Conservation (phyloP, 2,329 filamentous ascomycete genomes). For the Amphichorda felina region DNA sequence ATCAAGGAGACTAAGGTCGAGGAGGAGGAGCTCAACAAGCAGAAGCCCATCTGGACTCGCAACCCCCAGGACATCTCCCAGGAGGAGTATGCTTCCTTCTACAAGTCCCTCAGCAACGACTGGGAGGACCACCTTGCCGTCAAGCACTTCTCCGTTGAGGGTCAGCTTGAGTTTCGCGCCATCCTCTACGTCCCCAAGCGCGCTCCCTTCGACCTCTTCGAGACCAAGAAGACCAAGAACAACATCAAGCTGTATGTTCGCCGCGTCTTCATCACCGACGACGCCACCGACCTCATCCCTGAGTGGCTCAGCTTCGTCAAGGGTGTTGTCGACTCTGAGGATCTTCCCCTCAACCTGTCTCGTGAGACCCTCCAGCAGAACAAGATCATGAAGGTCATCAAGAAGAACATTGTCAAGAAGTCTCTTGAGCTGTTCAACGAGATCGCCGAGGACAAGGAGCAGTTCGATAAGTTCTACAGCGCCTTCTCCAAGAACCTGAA, state of each 20-base stretch:
- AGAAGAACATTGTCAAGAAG: slow-evolving; percentile 99
- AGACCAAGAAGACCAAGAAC: slow-evolving; percentile 99
- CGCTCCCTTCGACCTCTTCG: slow-evolving; percentile 97
- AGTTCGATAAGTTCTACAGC: slow-evolving; percentile 99
- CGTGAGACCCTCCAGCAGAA: slow-evolving; percentile 99
- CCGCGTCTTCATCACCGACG: slow-evolving; percentile 99
- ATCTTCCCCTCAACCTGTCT: slow-evolving; percentile 97
- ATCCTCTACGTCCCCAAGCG: slow-evolving; percentile 99
- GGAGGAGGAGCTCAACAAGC: slow-evolving; percentile 99
- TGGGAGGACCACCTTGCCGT: slow-evolving; percentile 99
- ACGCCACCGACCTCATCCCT: slow-evolving; percentile 96
- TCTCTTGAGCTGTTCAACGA: slow-evolving; percentile 98
- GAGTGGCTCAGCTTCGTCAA: slow-evolving; percentile 99
- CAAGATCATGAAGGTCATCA: slow-evolving; percentile 99
- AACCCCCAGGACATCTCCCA: slow-evolving; percentile 90
- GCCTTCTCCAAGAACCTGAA: slow-evolving; percentile 99
- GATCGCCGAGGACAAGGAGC: slow-evolving; percentile 98
- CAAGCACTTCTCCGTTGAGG: slow-evolving; percentile 99
- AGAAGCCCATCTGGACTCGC: slow-evolving; percentile 99
- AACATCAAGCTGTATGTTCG: slow-evolving; percentile 99
- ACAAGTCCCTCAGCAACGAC: slow-evolving; percentile 99
- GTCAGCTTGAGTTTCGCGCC: slow-evolving; percentile 99
- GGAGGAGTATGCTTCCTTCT: slow-evolving; percentile 98
- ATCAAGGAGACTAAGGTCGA: slow-evolving; percentile 97
- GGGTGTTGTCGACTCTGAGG: slow-evolving; percentile 99